These are phyloP conservation scores for Pleurotus tuber-regium DNA, from an alignment of 768 basidiomycete genomes.

Conservation along the genomic window DNA sequence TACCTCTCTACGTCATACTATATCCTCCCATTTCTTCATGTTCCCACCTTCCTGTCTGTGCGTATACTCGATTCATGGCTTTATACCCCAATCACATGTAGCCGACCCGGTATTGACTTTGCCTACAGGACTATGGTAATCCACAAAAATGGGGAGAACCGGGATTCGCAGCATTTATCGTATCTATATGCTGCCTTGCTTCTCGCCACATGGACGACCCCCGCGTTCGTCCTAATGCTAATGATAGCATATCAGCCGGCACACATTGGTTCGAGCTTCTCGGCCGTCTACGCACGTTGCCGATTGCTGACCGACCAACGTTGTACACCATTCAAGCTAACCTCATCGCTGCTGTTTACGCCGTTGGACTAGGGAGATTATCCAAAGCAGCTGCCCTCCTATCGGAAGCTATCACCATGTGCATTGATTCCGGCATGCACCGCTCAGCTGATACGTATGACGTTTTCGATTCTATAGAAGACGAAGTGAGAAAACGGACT, in stretches of 20 bases:
- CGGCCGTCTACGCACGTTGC: conserved; percentile 81
- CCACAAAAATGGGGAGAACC: conserved; percentile 96
- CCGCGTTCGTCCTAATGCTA: conserved; percentile 78
- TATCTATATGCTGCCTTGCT: conserved; percentile 88
- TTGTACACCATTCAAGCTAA: conserved; percentile 91
- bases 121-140: conserved; percentile 80
- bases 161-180: conserved; percentile 91
- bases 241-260: conserved; percentile 84
- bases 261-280: conserved; percentile 92
- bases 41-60: conserved; percentile 83
- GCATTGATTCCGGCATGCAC: conserved; percentile 86
- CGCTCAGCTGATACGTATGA: conserved; percentile 84
- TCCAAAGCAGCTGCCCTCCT: conserved; percentile 85
- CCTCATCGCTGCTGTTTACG: conserved; percentile 90
- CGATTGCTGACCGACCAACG: conserved; percentile 85
- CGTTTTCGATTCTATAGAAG: conserved; percentile 86
- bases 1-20: conserved; percentile 93
- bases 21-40: conserved; percentile 87
- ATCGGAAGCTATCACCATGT: conserved; percentile 85
- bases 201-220: conserved; percentile 93
- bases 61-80: conserved; percentile 20
- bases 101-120: conserved; percentile 12
- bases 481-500: conserved; percentile 89
- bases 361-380: conserved; percentile 85
- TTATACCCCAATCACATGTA: conserved; percentile 5